Conservation (phyloP, 2,329 filamentous ascomycete genomes). For the Dryadomyces quercus-mongolicae region DNA sequence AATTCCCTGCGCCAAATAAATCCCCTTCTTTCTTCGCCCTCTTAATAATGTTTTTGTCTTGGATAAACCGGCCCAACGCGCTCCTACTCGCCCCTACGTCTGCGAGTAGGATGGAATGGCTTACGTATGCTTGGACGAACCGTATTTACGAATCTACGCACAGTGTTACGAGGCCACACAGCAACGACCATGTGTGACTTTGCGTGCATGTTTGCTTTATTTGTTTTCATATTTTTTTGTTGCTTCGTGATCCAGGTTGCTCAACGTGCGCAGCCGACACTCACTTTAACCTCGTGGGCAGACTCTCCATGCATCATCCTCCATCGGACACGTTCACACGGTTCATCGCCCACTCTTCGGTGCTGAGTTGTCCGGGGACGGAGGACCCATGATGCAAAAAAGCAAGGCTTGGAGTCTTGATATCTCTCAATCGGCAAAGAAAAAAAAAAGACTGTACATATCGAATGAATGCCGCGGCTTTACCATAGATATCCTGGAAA, state of each 20-base stretch:
- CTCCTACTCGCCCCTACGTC: too few relatives aligned
- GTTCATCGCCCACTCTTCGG: slow-evolving; percentile 46
- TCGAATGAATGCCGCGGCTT: not conserved
- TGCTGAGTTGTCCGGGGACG: slow-evolving; percentile 51
- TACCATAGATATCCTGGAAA: slow-evolving; percentile 1
- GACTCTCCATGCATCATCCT: slow-evolving; percentile 20
- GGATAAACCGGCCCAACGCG: too few relatives aligned
- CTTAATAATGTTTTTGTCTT: not conserved
- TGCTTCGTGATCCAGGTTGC: slow-evolving; percentile 25
- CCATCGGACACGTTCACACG: slow-evolving; percentile 16
- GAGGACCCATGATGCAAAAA: slow-evolving; percentile 34
- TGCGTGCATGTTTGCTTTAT: slow-evolving; percentile 7
- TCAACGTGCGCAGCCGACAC: slow-evolving; percentile 50
- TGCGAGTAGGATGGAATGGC: too few relatives aligned
- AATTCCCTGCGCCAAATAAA: not conserved
- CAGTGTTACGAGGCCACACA: not conserved
- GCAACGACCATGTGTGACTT: not conserved
- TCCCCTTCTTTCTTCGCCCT: slow-evolving; percentile 14
- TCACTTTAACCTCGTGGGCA: slow-evolving; percentile 61
- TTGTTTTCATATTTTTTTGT: slow-evolving; percentile 16
- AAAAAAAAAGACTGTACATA: slow-evolving; percentile 25
- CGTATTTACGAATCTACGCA: not conserved
- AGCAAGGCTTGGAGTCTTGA: not conserved
- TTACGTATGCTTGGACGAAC: not conserved
- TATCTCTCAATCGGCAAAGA: slow-evolving; percentile 11